Conservation (phyloP, 1,284 basidiomycete genomes). For the Mixia osmundae region DNA sequence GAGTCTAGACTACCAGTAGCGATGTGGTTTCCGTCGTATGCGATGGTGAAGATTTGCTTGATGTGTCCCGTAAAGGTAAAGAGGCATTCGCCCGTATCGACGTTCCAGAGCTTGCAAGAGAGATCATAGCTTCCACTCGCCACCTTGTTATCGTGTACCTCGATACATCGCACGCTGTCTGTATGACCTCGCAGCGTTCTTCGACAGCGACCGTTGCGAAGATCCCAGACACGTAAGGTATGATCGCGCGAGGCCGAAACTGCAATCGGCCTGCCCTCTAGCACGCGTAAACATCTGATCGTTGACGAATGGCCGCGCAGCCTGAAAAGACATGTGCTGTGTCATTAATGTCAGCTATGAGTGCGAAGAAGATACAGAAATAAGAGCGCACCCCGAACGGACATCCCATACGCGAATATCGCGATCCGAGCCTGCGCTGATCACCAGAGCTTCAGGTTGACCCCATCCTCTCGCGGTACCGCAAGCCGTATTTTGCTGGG, state of each 20-base stretch:
- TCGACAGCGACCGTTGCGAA: conserved; percentile 47
- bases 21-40: conserved; percentile 65
- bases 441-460: conserved; percentile 41
- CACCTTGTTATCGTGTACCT: conserved; percentile 52
- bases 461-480: conserved; percentile 43
- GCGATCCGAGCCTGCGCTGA: conserved; percentile 84
- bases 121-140: conserved; percentile 79
- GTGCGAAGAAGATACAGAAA: not conserved
- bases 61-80: conserved; percentile 70
- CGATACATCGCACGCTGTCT: conserved; percentile 64
- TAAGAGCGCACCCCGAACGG: conserved; percentile 39
- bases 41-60: conserved; percentile 78
- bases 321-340: conserved; percentile 49
- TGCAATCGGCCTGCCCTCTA: conserved; percentile 66
- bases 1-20: conserved; percentile 79
- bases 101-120: conserved; percentile 59
- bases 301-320: conserved; percentile 73
- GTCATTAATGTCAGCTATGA: not conserved
- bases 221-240: conserved; percentile 79
- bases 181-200: conserved; percentile 55
- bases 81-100: conserved; percentile 39
- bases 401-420: conserved; percentile 79
- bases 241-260: conserved; percentile 72
- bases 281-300: conserved; percentile 68
- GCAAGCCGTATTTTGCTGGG: conserved; percentile 27